Evolutionary conservation across 495 filamentous ascomycete genomes (phyloP).

Genomic region (Parmelia sp.): DNA sequence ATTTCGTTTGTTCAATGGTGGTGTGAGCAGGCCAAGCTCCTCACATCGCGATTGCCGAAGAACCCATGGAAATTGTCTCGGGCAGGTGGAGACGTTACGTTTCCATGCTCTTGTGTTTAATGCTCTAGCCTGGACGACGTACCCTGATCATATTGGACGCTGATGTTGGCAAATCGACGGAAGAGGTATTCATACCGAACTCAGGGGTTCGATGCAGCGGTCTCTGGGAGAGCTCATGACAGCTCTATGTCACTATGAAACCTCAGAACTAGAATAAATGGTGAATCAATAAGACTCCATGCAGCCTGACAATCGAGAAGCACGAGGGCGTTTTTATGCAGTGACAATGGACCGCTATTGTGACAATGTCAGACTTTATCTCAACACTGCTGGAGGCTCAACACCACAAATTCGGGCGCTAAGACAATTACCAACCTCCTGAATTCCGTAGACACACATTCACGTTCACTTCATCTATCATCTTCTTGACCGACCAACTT

Average conservation of each 20-base stretch:
- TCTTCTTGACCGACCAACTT: neutral
- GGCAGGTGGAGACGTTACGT: slow-evolving; percentile 6
- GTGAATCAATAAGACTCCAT: neutral
- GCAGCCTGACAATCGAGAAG: neutral
- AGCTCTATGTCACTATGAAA: neutral
- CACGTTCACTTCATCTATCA: neutral
- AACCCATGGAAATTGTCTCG: slow-evolving; percentile 16
- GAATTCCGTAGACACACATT: neutral
- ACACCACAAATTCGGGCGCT: neutral
- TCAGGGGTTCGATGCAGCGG: neutral
- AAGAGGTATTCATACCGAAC: neutral
- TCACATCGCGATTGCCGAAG: slow-evolving; percentile 18
- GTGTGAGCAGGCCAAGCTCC: slow-evolving; percentile 20
- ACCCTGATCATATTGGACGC: neutral
- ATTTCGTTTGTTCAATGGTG: slow-evolving; percentile 42
- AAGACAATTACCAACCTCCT: neutral
- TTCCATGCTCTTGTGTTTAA: neutral
- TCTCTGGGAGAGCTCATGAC: neutral
- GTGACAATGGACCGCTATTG: neutral
- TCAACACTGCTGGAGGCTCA: neutral
- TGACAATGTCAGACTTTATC: neutral
- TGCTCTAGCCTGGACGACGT: neutral
- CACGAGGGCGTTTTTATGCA: neutral
- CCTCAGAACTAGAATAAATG: neutral
- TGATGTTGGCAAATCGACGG: neutral